Base-by-base conservation (phyloP, 2,329 filamentous ascomycete species). In the Ilyonectria sp. region DNA sequence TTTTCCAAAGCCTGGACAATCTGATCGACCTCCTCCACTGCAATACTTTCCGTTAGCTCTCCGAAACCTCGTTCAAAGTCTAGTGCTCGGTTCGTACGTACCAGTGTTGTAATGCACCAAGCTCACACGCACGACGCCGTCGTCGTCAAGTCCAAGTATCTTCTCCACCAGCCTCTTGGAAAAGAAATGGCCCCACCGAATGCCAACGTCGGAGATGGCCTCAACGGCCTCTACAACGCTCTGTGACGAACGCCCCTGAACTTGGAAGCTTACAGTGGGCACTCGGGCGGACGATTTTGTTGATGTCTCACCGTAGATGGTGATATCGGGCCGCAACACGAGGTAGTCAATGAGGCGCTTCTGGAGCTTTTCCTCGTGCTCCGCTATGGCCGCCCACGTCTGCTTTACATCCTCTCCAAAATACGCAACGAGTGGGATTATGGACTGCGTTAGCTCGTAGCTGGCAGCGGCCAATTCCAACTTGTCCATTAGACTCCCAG, bases 91-190 rank as follows among this genome's bases (percentile, higher is more conserved):
- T 23, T 29, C 35, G n/a, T 23, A 84, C 87, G 83, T 75, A 89
- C 87, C 76, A 3, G 90, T 92, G 73, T 94, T 94, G 75, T 94
- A 94, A 79, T 93, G 91, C 61, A 92, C 86, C 83, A 93, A 84
- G 73, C 90, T 92, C n/a, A 93, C 89, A 69, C 92, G 85, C 5
- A 92, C 85, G 9, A 93, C 87, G 0, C 91, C 92, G 71, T 92
- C 76, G 1, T 62, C 86, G 0, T 83, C 85, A 56, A 92, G 79
- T 0, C 84, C 84, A 43, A 93, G 75, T 0, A 92, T 81, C 2
- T 91, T 87, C 65, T 87, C 82, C 13, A 88, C 83, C 69, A 93
- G 76, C 17, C 91, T 82, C 72, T 91, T 87, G 13, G 88, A 90
- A 78, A 94, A 94, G 73, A 94, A 93, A 50, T 87, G 84, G 0